Evolutionary conservation across 2,329 filamentous ascomycete species (phyloP), one percentile per base, ranked within the genome.

Genomic region (Neofusicoccum cordaticola): DNA sequence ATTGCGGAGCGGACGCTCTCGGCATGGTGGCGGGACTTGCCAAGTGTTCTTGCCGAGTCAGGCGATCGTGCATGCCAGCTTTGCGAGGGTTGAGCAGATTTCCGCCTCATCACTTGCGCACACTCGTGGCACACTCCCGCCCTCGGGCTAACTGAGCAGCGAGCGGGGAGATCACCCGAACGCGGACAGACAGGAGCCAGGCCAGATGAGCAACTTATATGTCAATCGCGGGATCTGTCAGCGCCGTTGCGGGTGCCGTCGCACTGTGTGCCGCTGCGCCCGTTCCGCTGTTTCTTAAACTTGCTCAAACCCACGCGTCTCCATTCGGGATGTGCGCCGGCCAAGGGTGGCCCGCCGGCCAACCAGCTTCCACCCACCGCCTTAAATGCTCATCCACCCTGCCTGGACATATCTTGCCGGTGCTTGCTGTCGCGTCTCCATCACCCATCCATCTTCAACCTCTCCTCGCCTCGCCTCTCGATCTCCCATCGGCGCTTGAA

Each of bases 251-350:
- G 47, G 27, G 12, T 9, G 37, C 6, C 37, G 37, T 39, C 37
- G 37, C 37, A 39, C 27, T 31, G 27, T 31, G 37, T 39, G 13
- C 37, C 37, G 9, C 3, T 39, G 37, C 37, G 22, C 13, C 47
- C 12, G 22, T 50, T 13, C 47, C 22, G 22, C 27, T 12, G 47
- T 50, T 44, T 57, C 37, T 42, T 42, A 57, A 57, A 57, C 52
- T 42, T 57, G 52, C 52, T 57, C 52, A 57, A 57, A 57, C 52
- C 39, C 52, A 57, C 52, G 52, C 52, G 39, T 57, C 52, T 31
- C 22, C 52, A 57, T 57, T 37, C 12, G 52, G 52, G 39, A 34
- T 57, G 52, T 57, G 52, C 52, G 52, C 27, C 27, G 5, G 27
- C 52, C 52, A 57, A 57, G 52, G 52, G 52, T 56, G 52, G 22